A percentile compares a stretch with the other conserved stretches of the same genome.
Evolutionary conservation across 306 rosid species (phyloP).

Genomic region (Pyrus pyrifolia): DNA sequence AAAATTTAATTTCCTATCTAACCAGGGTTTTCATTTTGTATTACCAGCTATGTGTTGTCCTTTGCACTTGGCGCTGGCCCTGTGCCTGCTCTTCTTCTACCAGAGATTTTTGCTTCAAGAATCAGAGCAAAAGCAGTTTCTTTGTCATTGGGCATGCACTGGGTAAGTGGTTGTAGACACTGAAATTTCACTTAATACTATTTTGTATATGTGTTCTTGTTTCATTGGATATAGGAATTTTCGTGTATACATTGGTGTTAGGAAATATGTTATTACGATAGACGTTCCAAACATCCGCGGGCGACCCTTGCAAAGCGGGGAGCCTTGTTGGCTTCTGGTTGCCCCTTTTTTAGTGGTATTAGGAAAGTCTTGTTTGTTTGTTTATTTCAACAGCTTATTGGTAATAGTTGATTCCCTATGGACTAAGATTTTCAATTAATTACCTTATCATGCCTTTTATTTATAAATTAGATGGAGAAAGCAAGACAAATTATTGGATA

Average conservation of each 20-base stretch:
- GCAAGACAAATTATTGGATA: not conserved
- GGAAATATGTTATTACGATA: no score
- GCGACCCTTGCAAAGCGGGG: no score
- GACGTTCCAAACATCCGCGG: no score
- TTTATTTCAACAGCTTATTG: not conserved
- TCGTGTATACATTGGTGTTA: no score
- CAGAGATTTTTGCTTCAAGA: conserved; percentile 95
- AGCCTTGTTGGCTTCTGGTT: no score
- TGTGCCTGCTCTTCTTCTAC: conserved; percentile 95
- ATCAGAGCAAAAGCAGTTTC: conserved; percentile 96
- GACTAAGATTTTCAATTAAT: not conserved
- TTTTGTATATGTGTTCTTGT: not conserved
- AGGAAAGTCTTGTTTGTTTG: not conserved
- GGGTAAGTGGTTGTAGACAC: conserved; percentile 52
- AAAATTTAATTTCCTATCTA: not conserved
- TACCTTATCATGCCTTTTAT: conserved; percentile 2
- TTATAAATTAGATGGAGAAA: not conserved
- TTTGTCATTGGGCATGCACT: conserved; percentile 88
- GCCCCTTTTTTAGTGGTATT: not conserved
- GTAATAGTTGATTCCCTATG: not conserved
- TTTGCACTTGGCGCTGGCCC: conserved; percentile 99
- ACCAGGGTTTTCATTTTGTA: not conserved
- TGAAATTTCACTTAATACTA: not conserved
- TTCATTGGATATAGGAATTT: not conserved
- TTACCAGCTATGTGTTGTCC: conserved; percentile 77